phyloP scores from a whole-genome alignment of 306 rosid genomes.

The Quercus agrifolia region DNA sequence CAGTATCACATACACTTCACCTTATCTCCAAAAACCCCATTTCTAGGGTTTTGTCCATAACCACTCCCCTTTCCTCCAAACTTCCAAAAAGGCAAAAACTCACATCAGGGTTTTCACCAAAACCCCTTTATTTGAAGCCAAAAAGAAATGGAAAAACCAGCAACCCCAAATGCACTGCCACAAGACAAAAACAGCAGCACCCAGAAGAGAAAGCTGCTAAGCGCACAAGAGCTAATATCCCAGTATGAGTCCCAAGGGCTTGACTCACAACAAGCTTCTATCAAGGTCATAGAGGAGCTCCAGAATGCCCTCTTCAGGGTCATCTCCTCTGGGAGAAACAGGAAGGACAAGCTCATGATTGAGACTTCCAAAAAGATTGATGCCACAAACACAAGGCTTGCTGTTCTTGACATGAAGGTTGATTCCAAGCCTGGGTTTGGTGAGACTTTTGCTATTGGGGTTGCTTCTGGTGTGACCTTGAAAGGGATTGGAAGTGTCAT shows the following conservation, averaged over 20 bases:
- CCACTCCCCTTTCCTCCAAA: background rate
- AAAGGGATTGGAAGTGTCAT: constrained; percentile 45
- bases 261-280: constrained; percentile 55
- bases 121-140: too few species aligned
- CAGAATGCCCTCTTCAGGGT: constrained; percentile 66
- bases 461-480: constrained; percentile 67
- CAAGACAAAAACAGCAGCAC: background rate
- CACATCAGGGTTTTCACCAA: background rate
- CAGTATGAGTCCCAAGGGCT: constrained; percentile 85
- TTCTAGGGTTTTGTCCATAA: background rate
- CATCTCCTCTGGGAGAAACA: constrained; percentile 66
- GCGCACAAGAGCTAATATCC: constrained; percentile 60
- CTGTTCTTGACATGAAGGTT: constrained; percentile 67
- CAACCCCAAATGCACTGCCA: background rate
- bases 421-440: constrained; percentile 82
- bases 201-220: constrained; percentile 49
- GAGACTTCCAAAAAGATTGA: constrained; percentile 72
- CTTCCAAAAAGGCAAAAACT: background rate
- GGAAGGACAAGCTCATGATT: constrained; percentile 41
- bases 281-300: constrained; percentile 88
- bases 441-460: constrained; percentile 59
- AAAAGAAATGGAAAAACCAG: constrained; percentile 24
- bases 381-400: constrained; percentile 39
- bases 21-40: constrained; percentile 14
- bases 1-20: too few species aligned